Evolutionary conservation across 2,329 filamentous ascomycete genomes (phyloP).

Genomic region (Thelonectria blattea): DNA sequence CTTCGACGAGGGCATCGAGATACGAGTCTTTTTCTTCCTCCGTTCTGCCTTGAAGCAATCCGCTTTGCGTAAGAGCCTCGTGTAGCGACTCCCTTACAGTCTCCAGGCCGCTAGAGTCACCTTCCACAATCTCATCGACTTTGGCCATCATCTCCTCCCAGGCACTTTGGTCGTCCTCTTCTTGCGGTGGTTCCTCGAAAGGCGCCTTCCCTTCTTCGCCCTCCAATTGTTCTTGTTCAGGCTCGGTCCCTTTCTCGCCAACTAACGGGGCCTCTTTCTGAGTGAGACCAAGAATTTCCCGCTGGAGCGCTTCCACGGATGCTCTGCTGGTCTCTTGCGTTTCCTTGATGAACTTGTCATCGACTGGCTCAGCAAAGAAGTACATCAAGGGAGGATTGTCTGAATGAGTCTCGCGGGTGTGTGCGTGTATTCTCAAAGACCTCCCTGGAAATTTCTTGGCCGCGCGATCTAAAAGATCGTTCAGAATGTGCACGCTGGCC

Average conservation of each 20-base stretch:
- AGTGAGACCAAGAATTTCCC: conserved; percentile 60
- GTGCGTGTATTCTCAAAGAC: conserved; percentile 81
- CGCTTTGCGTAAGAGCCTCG: conserved; percentile 61
- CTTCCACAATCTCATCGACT: conserved; percentile 63
- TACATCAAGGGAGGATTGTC: conserved; percentile 72
- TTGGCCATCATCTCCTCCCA: conserved; percentile 62
- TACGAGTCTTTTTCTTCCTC: conserved; percentile 54
- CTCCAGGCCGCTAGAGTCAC: conserved; percentile 59
- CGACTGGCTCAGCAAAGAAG: conserved; percentile 87
- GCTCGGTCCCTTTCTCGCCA: conserved; percentile 10
- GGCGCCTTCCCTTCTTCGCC: conserved; percentile 31
- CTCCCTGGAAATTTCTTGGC: conserved; percentile 75
- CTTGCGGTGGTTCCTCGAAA: conserved; percentile 25
- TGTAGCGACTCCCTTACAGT: conserved; percentile 61
- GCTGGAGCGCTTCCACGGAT: conserved; percentile 73
- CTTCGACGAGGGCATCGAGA: conserved; percentile 57
- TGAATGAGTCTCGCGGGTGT: conserved; percentile 63
- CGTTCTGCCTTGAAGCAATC: conserved; percentile 54
- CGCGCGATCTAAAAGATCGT: conserved; percentile 78
- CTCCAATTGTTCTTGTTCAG: conserved; percentile 15
- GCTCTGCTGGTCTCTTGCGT: conserved; percentile 75
- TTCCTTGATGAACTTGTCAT: conserved; percentile 69
- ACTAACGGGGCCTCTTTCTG: conserved; percentile 40
- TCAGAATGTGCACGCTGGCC: conserved; percentile 78
- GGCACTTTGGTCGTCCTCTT: conserved; percentile 44